Evolutionary conservation across 1,284 basidiomycete genomes (phyloP), one percentile per base, ranked within the genome.

Genomic region (Ceratobasidium sp.): DNA sequence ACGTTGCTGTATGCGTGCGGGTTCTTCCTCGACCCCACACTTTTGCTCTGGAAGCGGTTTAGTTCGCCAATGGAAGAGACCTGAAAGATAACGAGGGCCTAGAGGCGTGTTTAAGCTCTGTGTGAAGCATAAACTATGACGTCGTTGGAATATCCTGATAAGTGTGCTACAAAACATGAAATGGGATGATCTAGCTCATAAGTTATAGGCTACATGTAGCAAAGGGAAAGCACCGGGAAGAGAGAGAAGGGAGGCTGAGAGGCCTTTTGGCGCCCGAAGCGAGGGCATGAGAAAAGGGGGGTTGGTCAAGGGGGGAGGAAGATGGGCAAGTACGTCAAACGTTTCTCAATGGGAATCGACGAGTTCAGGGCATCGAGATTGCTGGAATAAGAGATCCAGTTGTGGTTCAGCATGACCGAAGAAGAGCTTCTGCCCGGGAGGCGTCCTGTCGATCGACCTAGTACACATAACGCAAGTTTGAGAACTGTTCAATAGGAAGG

Each of bases 401-500:
- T 71, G 44, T 42, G 38, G 50, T 46, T 78, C 79, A 88, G 81
- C 86, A 88, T 33, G 83, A 81, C 56, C 87, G 85, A 42, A 89
- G 83, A 17, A 89, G 82, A n/a, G 85, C 84, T 77, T 86, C 85
- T 13, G 88, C 87, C 57, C 86, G 86, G 28, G 82, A 81, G 13
- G 86, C 87, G 70, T 88, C 84, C 80, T 81, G 83, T 85, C 87
- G 87, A 79, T 87, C 85, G 78, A 88, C 87, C 87, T 88, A 73
- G 33, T 44, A 77, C 15, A 59, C 33, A 64, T 64, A 69, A 66
- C 15, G 44, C 13, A 46, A 74, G 20, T 26, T 56, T 44, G 40
- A 54, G 50, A 56, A 64, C 23, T 26, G 40, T 17, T 59, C 44
- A 78, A 77, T 74, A 23, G 13, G 38, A 71, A 59, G 54, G 42